Percentiles rank a stretch among this genome's conserved stretches.
Conservation (phyloP, 441 rosid genomes). For the Eruca vesicaria region DNA sequence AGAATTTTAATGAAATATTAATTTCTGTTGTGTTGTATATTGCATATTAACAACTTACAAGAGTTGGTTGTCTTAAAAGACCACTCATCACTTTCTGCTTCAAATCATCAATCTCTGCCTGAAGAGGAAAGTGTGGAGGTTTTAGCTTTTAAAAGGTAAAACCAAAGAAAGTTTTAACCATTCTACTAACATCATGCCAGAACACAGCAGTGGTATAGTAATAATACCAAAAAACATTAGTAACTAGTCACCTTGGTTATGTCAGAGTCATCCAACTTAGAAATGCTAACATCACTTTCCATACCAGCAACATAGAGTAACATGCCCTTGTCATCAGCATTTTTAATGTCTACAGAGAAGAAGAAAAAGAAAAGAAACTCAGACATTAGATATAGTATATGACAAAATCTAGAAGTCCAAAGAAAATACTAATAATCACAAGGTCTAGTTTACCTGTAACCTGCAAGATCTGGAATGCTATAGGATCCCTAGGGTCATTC, state of each 20-base stretch:
- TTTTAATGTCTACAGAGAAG: slow-evolving; percentile 17
- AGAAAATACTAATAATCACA: background rate
- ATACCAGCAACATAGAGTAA: slow-evolving; percentile 19
- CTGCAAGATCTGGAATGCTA: slow-evolving; percentile 43
- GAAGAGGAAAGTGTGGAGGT: background rate
- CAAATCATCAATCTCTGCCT: slow-evolving; percentile 34
- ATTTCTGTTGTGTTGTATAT: background rate
- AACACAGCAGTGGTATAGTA: background rate
- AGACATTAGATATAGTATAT: background rate
- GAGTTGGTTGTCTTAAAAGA: slow-evolving; percentile 30
- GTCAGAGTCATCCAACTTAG: slow-evolving; percentile 37
- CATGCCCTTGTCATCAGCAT: background rate
- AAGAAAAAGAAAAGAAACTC: background rate
- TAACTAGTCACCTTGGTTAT: slow-evolving; percentile 19
- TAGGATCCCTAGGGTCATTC: slow-evolving; percentile 38
- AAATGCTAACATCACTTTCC: slow-evolving; percentile 12
- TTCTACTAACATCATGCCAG: background rate
- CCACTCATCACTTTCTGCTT: slow-evolving; percentile 29
- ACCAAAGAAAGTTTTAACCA: background rate
- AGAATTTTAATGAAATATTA: background rate
- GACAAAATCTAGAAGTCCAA: background rate
- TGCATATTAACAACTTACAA: slow-evolving; percentile 26
- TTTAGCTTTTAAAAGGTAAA: background rate
- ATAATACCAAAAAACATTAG: background rate
- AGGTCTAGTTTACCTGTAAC: slow-evolving; percentile 47